These are phyloP conservation scores for Trametes elegans DNA, from an alignment of 768 basidiomycete species.

Conservation along the genomic window DNA sequence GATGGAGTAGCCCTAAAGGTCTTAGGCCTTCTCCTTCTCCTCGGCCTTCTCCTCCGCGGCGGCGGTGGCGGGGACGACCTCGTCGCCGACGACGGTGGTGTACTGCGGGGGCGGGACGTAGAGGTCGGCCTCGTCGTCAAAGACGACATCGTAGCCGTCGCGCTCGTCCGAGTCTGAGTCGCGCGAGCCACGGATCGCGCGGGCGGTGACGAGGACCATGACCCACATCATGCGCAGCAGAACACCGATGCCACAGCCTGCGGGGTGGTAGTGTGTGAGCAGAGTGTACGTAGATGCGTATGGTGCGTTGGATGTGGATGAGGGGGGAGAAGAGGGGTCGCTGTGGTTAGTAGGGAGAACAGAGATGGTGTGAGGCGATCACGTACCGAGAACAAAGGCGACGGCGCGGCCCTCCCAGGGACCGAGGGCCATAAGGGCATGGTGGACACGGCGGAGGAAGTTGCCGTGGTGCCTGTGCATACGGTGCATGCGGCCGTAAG, in stretches of 20 bases:
- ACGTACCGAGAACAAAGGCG: conserved; percentile 77
- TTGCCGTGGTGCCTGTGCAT: conserved; percentile 26
- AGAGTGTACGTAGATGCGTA: background rate
- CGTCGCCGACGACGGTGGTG: conserved; percentile 36
- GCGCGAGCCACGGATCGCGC: conserved; percentile 46
- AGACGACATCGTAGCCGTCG: conserved; percentile 46
- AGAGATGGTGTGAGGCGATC: conserved; percentile 8
- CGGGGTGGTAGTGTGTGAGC: background rate
- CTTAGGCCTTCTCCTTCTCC: background rate
- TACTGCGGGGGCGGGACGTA: conserved; percentile 57
- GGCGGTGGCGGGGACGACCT: conserved; percentile 40
- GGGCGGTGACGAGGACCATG: conserved; percentile 57
- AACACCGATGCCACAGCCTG: conserved; percentile 84
- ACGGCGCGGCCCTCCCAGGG: conserved; percentile 83
- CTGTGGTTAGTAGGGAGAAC: background rate
- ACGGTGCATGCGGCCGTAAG: background rate
- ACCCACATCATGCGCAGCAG: conserved; percentile 82
- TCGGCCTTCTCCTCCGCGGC: conserved; percentile 14
- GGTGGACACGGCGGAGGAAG: conserved; percentile 61
- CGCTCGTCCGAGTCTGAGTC: conserved; percentile 39
- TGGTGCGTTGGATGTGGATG: background rate
- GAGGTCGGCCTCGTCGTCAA: conserved; percentile 46
- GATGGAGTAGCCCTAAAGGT: no score
- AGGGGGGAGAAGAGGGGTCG: background rate
- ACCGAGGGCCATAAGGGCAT: conserved; percentile 66